Base-by-base conservation (phyloP, 805 yeast genomes). In the Yamadazyma takamatsuzukensis region DNA sequence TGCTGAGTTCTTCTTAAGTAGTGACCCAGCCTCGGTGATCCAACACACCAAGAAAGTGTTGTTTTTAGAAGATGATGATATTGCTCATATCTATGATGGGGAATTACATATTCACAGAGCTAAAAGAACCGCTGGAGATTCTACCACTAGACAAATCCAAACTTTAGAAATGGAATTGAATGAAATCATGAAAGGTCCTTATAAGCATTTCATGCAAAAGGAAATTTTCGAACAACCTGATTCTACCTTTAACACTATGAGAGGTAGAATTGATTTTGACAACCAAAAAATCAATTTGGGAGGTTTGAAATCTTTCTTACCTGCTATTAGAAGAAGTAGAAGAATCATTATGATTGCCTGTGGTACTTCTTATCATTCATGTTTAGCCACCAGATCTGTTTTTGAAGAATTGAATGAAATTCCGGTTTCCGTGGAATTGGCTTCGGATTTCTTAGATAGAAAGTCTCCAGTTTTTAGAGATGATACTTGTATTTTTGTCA, bases 191-290 rank as follows among this genome's bases (percentile, higher is more conserved):
- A 90, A 88, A 70, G 98, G 98, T 52, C 83, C 85, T 43, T 90
- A 83, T 69, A 80, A 77, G 49, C 98, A 93, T 67, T 93, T 90
- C 64, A 93, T 93, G 99, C 94, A 88, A 68, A 93, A 93, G 74
- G 99, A 93, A 69, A 93, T 93, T 49, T 87, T 83, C 55, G 98
- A 93, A 66, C 99, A 93, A 68, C 98, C 98, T 23, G 98, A 93
- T 56, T 89, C 97, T 3, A 83, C 97, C 32, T 83, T 89, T 60
- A 93, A 93, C 70, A 93, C 99, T 32, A 93, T 93, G 98, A 83
- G 98, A 72, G 99, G 99, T 55, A 86, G 99, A 72, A 73, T 93
- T 41, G 97, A 93, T 63, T 93, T 93, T 54, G 88, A 80, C 27
- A 80, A 80, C 57, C 72, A 73, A 49, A 69, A 65, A 26, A 83